Conservation (phyloP, 257 asterid genomes). For the Perilla frutescens region DNA sequence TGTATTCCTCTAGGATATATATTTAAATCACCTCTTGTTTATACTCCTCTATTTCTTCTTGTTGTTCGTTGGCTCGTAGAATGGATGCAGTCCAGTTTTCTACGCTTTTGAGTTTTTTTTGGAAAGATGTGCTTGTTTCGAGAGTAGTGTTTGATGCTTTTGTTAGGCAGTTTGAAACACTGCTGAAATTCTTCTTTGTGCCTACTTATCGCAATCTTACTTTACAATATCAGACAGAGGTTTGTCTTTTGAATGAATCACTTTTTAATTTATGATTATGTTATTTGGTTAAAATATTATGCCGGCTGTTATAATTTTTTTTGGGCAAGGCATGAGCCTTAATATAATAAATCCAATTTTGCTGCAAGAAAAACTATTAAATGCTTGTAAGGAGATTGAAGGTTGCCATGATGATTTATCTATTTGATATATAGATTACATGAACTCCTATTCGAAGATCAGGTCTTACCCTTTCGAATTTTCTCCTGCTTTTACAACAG, state of each 20-base stretch:
- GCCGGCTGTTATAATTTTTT: too few relatives aligned
- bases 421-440: background rate
- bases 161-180: constrained; percentile 80
- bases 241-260: constrained; percentile 32
- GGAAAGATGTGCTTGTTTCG: constrained; percentile 25
- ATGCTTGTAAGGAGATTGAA: constrained; percentile 15
- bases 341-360: background rate
- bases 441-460: background rate
- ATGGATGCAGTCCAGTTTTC: constrained; percentile 8
- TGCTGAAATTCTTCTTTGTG: constrained; percentile 71
- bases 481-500: constrained; percentile 46
- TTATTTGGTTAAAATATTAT: background rate
- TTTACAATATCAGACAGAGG: constrained; percentile 96
- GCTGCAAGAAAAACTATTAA: constrained; percentile 10
- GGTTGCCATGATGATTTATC: background rate
- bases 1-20: constrained; percentile 99
- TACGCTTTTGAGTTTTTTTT: constrained; percentile 19
- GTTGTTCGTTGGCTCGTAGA: constrained; percentile 30
- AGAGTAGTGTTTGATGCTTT: constrained; percentile 29
- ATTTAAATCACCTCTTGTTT: constrained; percentile 94
- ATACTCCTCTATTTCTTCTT: constrained; percentile 42
- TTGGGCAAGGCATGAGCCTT: background rate
- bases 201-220: constrained; percentile 93
- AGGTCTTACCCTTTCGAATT: background rate
- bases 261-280: constrained; percentile 10